Conservation (phyloP, 495 filamentous ascomycete species). For the Coniosporium apollinis region DNA sequence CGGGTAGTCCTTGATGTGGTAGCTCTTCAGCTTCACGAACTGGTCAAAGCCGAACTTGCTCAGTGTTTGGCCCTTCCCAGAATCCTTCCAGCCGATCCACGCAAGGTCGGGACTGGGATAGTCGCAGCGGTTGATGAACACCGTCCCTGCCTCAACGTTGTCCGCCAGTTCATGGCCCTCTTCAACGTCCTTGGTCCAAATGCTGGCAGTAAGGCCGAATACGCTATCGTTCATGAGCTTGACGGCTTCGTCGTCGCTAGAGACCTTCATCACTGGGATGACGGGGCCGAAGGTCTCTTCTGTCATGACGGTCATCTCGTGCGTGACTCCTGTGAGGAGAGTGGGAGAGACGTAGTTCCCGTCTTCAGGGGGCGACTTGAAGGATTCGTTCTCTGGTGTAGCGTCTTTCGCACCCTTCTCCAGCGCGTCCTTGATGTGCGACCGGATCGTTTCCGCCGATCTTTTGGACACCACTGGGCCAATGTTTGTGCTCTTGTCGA, state of each 20-base stretch:
- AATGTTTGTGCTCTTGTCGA: slow-evolving; percentile 59
- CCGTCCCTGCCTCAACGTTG: slow-evolving; percentile 79
- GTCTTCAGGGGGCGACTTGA: slow-evolving; percentile 44
- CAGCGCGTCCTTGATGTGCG: slow-evolving; percentile 72
- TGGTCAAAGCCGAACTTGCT: slow-evolving; percentile 86
- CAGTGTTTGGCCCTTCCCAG: slow-evolving; percentile 76
- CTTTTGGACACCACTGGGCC: slow-evolving; percentile 75
- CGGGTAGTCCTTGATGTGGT: slow-evolving; percentile 80
- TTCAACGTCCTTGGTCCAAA: slow-evolving; percentile 84
- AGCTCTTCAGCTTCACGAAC: slow-evolving; percentile 91
- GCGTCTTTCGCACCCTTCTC: slow-evolving; percentile 64
- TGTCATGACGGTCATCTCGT: slow-evolving; percentile 78
- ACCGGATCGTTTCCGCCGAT: slow-evolving; percentile 56
- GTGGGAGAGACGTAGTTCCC: slow-evolving; percentile 80
- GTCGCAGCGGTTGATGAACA: slow-evolving; percentile 91
- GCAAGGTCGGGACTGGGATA: slow-evolving; percentile 93
- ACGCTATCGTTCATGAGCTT: slow-evolving; percentile 86
- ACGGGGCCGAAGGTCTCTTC: slow-evolving; percentile 95
- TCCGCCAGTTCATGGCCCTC: slow-evolving; percentile 66
- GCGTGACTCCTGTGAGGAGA: slow-evolving; percentile 64
- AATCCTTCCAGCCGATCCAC: slow-evolving; percentile 97
- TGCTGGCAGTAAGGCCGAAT: slow-evolving; percentile 88
- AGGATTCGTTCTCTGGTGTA: slow-evolving; percentile 71
- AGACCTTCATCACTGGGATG: slow-evolving; percentile 87
- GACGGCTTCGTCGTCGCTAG: slow-evolving; percentile 66